These are phyloP conservation scores for Amyloporia xantha DNA, from an alignment of 768 basidiomycete genomes.

Conservation along the genomic window DNA sequence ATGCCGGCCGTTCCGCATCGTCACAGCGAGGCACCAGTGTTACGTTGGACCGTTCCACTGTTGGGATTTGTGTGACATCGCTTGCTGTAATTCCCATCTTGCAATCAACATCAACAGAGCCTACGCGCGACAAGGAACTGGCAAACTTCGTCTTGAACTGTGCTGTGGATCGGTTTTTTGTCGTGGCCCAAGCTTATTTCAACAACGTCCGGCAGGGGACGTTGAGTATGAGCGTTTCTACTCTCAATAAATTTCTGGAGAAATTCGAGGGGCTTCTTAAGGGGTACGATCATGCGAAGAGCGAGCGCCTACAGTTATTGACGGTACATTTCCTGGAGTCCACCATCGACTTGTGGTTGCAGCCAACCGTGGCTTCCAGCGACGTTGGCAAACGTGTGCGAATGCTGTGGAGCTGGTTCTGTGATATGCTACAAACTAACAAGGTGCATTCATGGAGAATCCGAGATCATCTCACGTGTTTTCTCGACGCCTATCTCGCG, in stretches of 20 bases:
- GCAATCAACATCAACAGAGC: constrained; percentile 50
- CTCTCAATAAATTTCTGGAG: constrained; percentile 47
- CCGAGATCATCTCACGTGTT: constrained; percentile 55
- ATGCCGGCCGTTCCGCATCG: neutral
- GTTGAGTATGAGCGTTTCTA: constrained; percentile 44
- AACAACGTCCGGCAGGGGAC: constrained; percentile 46
- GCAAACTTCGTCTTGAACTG: constrained; percentile 44
- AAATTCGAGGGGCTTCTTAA: constrained; percentile 46
- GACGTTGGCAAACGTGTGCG: constrained; percentile 27
- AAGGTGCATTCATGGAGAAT: constrained; percentile 57
- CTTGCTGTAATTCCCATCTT: constrained; percentile 58
- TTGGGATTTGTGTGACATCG: constrained; percentile 51
- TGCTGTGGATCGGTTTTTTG: constrained; percentile 48
- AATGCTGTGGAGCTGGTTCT: constrained; percentile 50
- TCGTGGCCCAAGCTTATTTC: constrained; percentile 52
- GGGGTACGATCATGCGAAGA: constrained; percentile 48
- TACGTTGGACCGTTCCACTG: constrained; percentile 24
- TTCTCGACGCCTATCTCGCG: constrained; percentile 59
- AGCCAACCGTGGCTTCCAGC: constrained; percentile 14
- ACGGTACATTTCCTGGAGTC: constrained; percentile 57
- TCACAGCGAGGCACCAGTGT: neutral
- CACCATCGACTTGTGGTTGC: constrained; percentile 56
- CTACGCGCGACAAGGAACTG: constrained; percentile 57
- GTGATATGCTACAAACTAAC: constrained; percentile 29
- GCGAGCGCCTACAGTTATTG: constrained; percentile 46